Evolutionary conservation across 116 monocot genomes (phyloP), one percentile per base, ranked within the genome.

Genomic region (Papilionanthe hybrid): DNA sequence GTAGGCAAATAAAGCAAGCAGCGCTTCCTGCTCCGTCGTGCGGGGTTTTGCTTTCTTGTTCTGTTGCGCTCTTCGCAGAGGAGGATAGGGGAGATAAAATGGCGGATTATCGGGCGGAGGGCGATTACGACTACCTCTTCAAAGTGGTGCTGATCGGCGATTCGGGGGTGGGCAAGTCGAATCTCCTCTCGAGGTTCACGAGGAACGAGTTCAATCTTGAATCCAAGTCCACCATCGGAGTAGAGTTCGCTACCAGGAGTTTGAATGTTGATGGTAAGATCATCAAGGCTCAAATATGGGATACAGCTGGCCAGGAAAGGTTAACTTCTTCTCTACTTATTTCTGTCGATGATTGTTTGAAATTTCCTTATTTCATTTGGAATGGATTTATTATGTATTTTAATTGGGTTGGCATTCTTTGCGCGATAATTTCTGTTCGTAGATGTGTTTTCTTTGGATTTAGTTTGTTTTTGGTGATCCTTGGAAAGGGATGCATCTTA

Each of bases 201-300:
- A 78, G 72, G 60, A 78, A 83, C 78, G 83, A 83, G 78, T 83
- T 83, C 83, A 72, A 53, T 48, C 57, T 85, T 44, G 88, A 88
- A 28, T 83, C 88, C 15, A 88, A 85, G 73, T 80, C 88, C 45
- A 88, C 88, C 44, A 88, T 88, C 72, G 88, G 88, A 0, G 88
- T 88, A 32, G 88, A 88, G 88, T 88, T 85, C 82, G 83, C 83
- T 28, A 83, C 83, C 41, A 41, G 72, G 55, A 83, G 82, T 69
- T 4, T 82, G 50, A 68, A 77, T 42, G 72, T 82, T 50, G 77
- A 82, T 19, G 67, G 55, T 0, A 82, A 56, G 71, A 63, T 82
- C 72, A 42, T 82, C 77, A 82, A 82, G 72, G 82, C 82, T 22
- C 82, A 82, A 68, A 82, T 82, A 71, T 82, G 82, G 82, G 78